These are phyloP conservation scores for Haplosporangium sp. DNA, from an alignment of 371 early-diverging fungal species.

Conservation along the genomic window DNA sequence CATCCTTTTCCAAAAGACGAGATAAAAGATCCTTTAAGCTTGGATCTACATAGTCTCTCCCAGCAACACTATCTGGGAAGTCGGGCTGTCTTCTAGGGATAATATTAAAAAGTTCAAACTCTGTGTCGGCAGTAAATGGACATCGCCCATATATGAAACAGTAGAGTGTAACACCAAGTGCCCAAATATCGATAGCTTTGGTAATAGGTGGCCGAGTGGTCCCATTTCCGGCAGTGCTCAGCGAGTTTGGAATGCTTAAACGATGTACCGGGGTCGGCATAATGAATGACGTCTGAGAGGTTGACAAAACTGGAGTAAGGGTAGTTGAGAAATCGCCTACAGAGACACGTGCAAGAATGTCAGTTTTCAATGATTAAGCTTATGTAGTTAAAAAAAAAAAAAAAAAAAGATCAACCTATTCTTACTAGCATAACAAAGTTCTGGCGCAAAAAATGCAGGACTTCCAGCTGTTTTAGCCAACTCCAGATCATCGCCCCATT, in stretches of 20 bases:
- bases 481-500: constrained; percentile 72
- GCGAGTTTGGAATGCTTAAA: constrained; percentile 19
- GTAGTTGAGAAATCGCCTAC: constrained; percentile 44
- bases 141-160: constrained; percentile 96
- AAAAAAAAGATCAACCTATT: background rate
- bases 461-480: constrained; percentile 95
- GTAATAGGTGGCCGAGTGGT: constrained; percentile 69
- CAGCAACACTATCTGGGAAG: constrained; percentile 65
- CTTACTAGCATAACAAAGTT: constrained; percentile 86
- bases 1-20: constrained; percentile 87
- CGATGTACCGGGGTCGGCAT: constrained; percentile 21
- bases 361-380: no score
- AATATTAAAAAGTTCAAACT: constrained; percentile 94
- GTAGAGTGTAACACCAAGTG: constrained; percentile 98
- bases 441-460: constrained; percentile 98
- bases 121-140: constrained; percentile 96
- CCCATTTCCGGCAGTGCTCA: constrained; percentile 5
- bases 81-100: constrained; percentile 78
- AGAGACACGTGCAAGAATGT: background rate
- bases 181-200: constrained; percentile 98
- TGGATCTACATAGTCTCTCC: constrained; percentile 31
- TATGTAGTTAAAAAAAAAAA: no score
- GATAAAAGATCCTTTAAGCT: constrained; percentile 75
- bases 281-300: constrained; percentile 38
- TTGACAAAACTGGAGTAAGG: constrained; percentile 30